Evolutionary conservation across 495 filamentous ascomycete genomes (phyloP).

Genomic region (Terfezia claveryi): DNA sequence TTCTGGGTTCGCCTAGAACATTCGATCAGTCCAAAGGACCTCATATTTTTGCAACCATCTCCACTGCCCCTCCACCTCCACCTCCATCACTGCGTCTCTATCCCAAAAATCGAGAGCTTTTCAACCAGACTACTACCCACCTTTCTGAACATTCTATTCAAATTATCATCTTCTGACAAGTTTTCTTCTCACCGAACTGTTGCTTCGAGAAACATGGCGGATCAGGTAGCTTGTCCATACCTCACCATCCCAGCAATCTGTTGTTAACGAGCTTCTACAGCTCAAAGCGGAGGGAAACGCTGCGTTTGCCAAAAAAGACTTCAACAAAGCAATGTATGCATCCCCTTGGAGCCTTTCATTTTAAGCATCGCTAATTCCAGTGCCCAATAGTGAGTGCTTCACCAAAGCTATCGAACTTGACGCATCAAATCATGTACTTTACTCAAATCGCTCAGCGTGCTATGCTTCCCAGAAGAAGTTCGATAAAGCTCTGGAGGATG

Average conservation of each 20-base stretch:
- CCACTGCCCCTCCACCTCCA: too few species aligned
- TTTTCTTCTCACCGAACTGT: not conserved
- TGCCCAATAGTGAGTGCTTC: slow-evolving; percentile 57
- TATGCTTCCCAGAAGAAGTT: slow-evolving; percentile 80
- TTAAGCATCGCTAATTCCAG: slow-evolving; percentile 4
- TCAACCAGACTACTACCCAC: too few species aligned
- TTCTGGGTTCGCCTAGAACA: not conserved
- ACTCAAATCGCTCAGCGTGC: slow-evolving; percentile 93
- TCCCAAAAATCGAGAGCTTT: too few species aligned
- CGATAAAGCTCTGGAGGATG: slow-evolving; percentile 65
- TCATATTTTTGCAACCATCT: too few species aligned
- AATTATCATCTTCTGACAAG: too few species aligned
- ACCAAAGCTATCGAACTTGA: slow-evolving; percentile 80
- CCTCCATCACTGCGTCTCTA: too few species aligned
- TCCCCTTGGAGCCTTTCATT: not conserved
- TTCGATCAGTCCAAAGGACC: not conserved
- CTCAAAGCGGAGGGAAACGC: slow-evolving; percentile 96
- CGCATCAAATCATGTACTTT: slow-evolving; percentile 78
- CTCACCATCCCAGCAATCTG: not conserved
- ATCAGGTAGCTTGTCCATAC: not conserved
- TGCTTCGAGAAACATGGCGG: not conserved
- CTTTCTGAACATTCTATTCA: too few species aligned
- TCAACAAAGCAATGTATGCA: slow-evolving; percentile 80
- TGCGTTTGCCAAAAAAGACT: slow-evolving; percentile 90
- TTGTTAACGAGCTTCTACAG: slow-evolving; percentile 5